These are phyloP conservation scores for Cyberlindnera petersonii DNA, from an alignment of 805 yeast species.

Conservation along the genomic window DNA sequence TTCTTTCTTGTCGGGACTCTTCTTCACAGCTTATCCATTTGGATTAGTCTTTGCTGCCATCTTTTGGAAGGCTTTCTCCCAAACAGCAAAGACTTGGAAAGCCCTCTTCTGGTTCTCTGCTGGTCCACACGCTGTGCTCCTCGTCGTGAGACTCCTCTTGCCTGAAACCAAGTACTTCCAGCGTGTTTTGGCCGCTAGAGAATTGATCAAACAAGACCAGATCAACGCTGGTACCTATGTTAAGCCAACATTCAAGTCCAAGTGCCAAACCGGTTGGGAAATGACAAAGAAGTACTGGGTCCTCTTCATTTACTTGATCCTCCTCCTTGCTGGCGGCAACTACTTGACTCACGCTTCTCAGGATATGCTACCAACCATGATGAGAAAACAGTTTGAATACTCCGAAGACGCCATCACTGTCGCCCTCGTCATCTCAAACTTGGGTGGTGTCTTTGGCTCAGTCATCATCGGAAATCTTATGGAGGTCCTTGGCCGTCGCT, in stretches of 20 bases:
- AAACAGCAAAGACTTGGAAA: conserved; percentile 55
- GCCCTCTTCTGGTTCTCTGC: conserved; percentile 71
- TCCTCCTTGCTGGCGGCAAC: conserved; percentile 66
- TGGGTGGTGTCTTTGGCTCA: conserved; percentile 69
- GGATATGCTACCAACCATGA: conserved; percentile 65
- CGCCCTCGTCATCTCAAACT: conserved; percentile 55
- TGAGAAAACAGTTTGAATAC: conserved; percentile 49
- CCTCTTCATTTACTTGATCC: conserved; percentile 49
- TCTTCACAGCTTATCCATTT: conserved; percentile 56
- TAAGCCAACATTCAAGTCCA: conserved; percentile 24
- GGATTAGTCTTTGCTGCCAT: conserved; percentile 63
- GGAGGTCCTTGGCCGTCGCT: conserved; percentile 60
- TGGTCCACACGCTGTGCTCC: conserved; percentile 55
- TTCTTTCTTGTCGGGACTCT: conserved; percentile 59
- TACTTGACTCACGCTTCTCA: conserved; percentile 73
- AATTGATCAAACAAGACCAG: conserved; percentile 26
- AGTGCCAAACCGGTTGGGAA: conserved; percentile 28
- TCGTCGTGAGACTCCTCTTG: conserved; percentile 50
- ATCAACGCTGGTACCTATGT: conserved; percentile 29
- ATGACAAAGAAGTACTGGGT: conserved; percentile 56
- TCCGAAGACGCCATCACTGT: conserved; percentile 50
- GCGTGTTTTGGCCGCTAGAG: conserved; percentile 29
- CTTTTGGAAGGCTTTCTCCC: conserved; percentile 58
- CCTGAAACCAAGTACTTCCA: conserved; percentile 59
- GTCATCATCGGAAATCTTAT: conserved; percentile 51